Evolutionary conservation across 169 alveolate species (phyloP).

Genomic region (Cryptosporidium baileyi): DNA sequence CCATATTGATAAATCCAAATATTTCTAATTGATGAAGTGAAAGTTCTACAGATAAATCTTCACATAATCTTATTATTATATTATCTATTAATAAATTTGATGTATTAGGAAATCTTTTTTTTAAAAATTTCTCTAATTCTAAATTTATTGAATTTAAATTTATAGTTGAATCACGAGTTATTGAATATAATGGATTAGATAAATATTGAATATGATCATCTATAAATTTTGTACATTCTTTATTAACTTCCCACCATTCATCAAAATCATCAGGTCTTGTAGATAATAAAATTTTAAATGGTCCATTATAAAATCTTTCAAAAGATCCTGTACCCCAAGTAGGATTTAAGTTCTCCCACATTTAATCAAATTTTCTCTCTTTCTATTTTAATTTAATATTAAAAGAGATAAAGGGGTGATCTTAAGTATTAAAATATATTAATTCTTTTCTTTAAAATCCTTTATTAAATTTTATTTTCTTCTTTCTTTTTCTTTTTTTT

Average conservation of each 20-base stretch:
- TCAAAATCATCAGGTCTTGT: slow-evolving; percentile 57
- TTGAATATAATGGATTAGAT: slow-evolving; percentile 40
- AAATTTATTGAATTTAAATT: background rate
- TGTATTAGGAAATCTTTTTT: slow-evolving; percentile 4
- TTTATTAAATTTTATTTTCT: too few species aligned
- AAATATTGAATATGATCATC: slow-evolving; percentile 18
- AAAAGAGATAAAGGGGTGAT: background rate
- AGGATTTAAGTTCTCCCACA: slow-evolving; percentile 65
- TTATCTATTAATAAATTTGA: background rate
- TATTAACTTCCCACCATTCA: slow-evolving; percentile 62
- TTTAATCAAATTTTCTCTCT: background rate
- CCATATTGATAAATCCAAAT: slow-evolving; percentile 53
- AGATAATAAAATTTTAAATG: slow-evolving; percentile 20
- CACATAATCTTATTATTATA: slow-evolving; percentile 16
- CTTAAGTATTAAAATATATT: background rate
- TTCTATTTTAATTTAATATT: background rate
- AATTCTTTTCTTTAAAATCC: background rate
- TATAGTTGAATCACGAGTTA: slow-evolving; percentile 54
- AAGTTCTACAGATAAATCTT: slow-evolving; percentile 59
- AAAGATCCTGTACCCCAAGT: slow-evolving; percentile 69
- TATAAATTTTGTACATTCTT: slow-evolving; percentile 18
- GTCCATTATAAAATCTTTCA: slow-evolving; percentile 44
- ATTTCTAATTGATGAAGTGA: slow-evolving; percentile 53
- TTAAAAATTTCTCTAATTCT: background rate
- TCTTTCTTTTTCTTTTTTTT: background rate